Evolutionary conservation across 352 stramenopile species (phyloP).

Genomic region (Phytophthora syringae): DNA sequence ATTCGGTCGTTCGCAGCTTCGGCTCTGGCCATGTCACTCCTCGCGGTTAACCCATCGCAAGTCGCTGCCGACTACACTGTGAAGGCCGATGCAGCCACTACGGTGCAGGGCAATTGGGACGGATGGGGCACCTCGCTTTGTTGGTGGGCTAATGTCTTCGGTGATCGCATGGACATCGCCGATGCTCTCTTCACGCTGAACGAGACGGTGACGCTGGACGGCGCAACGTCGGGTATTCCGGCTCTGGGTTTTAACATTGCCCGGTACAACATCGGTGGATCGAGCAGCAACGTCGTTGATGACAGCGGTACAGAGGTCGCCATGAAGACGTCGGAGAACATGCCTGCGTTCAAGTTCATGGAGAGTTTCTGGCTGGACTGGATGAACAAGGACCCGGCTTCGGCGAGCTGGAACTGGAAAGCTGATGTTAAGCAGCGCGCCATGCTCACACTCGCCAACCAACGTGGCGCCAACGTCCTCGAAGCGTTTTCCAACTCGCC

Average conservation of each 20-base stretch:
- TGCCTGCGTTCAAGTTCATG: slow-evolving; percentile 63
- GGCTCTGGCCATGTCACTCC: slow-evolving; percentile 19
- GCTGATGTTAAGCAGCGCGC: slow-evolving; percentile 50
- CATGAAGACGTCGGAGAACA: slow-evolving; percentile 56
- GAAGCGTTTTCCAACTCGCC: slow-evolving; percentile 68
- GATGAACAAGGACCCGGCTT: slow-evolving; percentile 48
- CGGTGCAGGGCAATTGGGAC: slow-evolving; percentile 43
- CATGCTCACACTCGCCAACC: slow-evolving; percentile 44
- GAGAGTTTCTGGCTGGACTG: slow-evolving; percentile 60
- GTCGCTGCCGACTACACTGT: slow-evolving; percentile 34
- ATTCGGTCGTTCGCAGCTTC: slow-evolving; percentile 28
- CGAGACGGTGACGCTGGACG: slow-evolving; percentile 36
- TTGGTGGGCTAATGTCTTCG: slow-evolving; percentile 70
- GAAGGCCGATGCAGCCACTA: slow-evolving; percentile 25
- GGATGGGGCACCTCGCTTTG: slow-evolving; percentile 65
- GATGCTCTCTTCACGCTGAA: slow-evolving; percentile 63
- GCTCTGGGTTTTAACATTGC: slow-evolving; percentile 61
- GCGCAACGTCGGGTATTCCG: slow-evolving; percentile 33
- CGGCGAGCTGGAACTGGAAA: slow-evolving; percentile 62
- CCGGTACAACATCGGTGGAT: slow-evolving; percentile 67
- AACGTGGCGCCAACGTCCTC: slow-evolving; percentile 46
- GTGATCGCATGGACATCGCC: slow-evolving; percentile 47
- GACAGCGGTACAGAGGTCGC: slow-evolving; percentile 43
- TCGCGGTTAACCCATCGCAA: slow-evolving; percentile 14
- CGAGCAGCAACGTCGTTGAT: slow-evolving; percentile 45